Evolutionary conservation across 108 stramenopile genomes (phyloP).

Genomic region (Epithemia pelagica): DNA sequence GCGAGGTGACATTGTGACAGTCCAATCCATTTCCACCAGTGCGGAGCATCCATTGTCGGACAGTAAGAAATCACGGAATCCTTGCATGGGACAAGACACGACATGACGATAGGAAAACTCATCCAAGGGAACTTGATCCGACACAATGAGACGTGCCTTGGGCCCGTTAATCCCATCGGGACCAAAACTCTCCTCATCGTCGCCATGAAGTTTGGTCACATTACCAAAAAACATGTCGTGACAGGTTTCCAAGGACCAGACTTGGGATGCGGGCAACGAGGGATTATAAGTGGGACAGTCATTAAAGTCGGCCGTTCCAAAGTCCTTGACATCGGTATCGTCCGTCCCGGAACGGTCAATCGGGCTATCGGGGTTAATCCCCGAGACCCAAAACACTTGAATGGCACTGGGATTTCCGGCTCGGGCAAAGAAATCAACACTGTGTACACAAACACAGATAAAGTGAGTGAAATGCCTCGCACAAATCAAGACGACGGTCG

Average conservation of each 20-base stretch:
- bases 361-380: background rate
- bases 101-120: too few relatives aligned
- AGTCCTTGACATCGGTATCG: background rate
- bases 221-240: constrained; percentile 1
- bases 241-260: background rate
- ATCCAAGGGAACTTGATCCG: too few relatives aligned
- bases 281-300: background rate
- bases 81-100: too few relatives aligned
- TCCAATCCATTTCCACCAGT: background rate
- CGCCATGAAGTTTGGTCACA: background rate
- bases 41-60: background rate
- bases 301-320: background rate
- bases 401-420: background rate
- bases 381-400: background rate
- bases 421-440: background rate
- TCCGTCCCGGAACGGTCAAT: background rate
- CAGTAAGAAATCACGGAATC: too few relatives aligned
- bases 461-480: too few relatives aligned
- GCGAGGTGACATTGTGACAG: background rate
- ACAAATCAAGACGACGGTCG: too few relatives aligned
- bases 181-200: too few relatives aligned
- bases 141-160: too few relatives aligned
- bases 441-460: background rate
- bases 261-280: background rate
- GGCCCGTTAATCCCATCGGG: too few relatives aligned